A percentile compares a stretch with the other conserved stretches of the same genome.
Conservation (phyloP, 1,284 basidiomycete genomes). For the Heimioporus retisporus region DNA sequence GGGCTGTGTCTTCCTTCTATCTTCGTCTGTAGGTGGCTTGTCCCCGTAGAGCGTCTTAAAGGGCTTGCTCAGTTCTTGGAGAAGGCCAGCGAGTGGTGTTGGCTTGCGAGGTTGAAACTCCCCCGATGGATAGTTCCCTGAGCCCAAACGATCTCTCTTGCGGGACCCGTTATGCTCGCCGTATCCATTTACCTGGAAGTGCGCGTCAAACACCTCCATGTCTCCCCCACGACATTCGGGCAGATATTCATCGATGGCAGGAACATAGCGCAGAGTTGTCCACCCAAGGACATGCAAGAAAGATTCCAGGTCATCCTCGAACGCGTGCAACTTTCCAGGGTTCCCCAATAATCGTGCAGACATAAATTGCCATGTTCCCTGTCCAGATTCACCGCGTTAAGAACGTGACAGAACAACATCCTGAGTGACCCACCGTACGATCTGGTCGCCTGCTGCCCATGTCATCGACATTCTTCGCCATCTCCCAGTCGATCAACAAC, state of each 20-base stretch:
- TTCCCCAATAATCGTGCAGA: not conserved
- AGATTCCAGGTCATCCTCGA: not conserved
- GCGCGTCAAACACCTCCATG: not conserved
- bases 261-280: not conserved
- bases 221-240: not conserved
- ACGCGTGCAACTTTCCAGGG: not conserved
- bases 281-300: not conserved
- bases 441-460: not conserved
- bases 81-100: too few species aligned
- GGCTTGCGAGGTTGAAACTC: too few species aligned
- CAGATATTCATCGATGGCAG: not conserved
- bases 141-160: too few species aligned
- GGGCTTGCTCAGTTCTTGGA: too few species aligned
- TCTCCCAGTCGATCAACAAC: not conserved
- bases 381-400: not conserved
- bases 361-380: not conserved
- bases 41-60: too few species aligned
- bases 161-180: not conserved
- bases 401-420: too few species aligned
- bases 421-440: not conserved
- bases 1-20: too few species aligned
- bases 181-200: not conserved
- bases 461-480: not conserved
- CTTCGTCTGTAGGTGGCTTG: too few species aligned
- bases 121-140: too few species aligned